phyloP scores from a whole-genome alignment of 2,329 filamentous ascomycete species.

The Metarhizium guizhouense region DNA sequence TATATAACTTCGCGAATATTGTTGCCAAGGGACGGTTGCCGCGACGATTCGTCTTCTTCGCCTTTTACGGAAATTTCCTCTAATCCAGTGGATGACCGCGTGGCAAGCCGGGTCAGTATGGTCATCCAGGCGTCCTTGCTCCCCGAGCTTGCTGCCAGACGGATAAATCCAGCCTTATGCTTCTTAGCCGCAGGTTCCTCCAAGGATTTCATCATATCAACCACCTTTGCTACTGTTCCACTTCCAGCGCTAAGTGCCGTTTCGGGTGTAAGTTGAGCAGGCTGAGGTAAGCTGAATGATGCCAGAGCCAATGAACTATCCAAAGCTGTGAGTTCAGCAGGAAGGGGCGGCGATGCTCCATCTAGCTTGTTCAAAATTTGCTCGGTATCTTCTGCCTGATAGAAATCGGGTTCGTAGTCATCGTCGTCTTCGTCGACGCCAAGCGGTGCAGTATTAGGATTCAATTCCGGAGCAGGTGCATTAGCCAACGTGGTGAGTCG shows the following conservation, averaged over 20 bases:
- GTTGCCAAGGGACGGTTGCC: slow-evolving; percentile 46
- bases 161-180: slow-evolving; percentile 65
- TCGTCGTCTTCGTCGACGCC: slow-evolving; percentile 71
- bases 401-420: slow-evolving; percentile 86
- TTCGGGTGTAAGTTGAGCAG: slow-evolving; percentile 62
- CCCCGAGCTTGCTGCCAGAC: slow-evolving; percentile 74
- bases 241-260: slow-evolving; percentile 67
- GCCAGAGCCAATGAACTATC: slow-evolving; percentile 53
- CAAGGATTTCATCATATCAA: slow-evolving; percentile 65
- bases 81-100: slow-evolving; percentile 63
- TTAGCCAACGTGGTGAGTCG: slow-evolving; percentile 38
- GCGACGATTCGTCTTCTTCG: slow-evolving; percentile 43
- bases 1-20: slow-evolving; percentile 74
- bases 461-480: slow-evolving; percentile 36
- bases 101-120: slow-evolving; percentile 76
- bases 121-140: slow-evolving; percentile 88
- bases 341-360: slow-evolving; percentile 46
- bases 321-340: slow-evolving; percentile 14
- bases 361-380: slow-evolving; percentile 73
- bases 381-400: slow-evolving; percentile 66
- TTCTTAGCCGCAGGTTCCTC: slow-evolving; percentile 57
- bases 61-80: slow-evolving; percentile 50
- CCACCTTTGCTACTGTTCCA: slow-evolving; percentile 66
- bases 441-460: slow-evolving; percentile 50
- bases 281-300: slow-evolving; percentile 70